Evolutionary conservation across 805 yeast genomes (phyloP).

Genomic region (Yarrowia alimentaria): DNA sequence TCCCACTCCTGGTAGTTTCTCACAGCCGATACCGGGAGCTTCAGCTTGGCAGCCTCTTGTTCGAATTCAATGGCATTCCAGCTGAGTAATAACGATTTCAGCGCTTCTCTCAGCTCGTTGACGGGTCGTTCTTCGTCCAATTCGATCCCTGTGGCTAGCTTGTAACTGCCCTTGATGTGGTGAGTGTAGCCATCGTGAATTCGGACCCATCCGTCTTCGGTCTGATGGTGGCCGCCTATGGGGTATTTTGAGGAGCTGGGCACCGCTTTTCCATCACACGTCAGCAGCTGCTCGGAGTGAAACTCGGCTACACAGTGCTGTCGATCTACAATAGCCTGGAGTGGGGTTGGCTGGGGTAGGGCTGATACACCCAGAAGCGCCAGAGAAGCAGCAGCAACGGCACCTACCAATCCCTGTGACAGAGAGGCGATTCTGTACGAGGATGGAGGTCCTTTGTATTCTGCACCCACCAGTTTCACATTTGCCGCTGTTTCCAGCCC

Average conservation of each 20-base stretch:
- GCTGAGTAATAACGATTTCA: neutral
- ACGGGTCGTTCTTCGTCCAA: neutral
- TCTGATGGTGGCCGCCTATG: conserved; percentile 6
- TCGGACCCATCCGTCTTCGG: conserved; percentile 4
- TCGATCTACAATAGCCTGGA: neutral
- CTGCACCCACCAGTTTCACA: neutral
- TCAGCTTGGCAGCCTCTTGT: neutral
- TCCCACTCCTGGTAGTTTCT: neutral
- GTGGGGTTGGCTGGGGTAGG: neutral
- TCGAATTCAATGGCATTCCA: neutral
- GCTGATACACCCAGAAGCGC: neutral
- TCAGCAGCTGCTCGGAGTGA: conserved; percentile 3
- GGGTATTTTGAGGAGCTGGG: neutral
- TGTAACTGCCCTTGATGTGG: conserved; percentile 6
- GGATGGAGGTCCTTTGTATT: neutral
- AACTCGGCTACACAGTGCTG: conserved; percentile 1
- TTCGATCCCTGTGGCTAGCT: neutral
- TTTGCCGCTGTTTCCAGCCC: neutral
- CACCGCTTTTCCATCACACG: neutral
- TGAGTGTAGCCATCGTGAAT: conserved; percentile 16
- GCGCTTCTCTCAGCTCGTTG: too few species aligned
- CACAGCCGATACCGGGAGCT: conserved; percentile 1
- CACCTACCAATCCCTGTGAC: conserved; percentile 1
- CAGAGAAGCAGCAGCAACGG: conserved; percentile 7
- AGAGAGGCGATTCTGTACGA: neutral